Conservation (phyloP, 1,284 basidiomycete species). For the Cutaneotrichosporon cyanovorans region DNA sequence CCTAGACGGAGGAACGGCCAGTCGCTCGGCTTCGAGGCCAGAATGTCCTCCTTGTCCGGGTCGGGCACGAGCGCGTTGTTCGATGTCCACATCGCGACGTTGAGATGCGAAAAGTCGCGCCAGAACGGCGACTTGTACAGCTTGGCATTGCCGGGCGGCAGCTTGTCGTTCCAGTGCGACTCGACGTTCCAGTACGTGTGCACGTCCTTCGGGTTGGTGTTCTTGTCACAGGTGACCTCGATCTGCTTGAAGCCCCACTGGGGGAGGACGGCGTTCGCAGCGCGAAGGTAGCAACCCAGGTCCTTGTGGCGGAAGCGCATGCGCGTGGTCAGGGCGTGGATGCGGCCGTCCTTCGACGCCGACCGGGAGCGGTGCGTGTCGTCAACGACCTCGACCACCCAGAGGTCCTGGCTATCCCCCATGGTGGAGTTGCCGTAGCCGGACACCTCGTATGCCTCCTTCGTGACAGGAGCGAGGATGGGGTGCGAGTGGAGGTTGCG, state of each 20-base stretch:
- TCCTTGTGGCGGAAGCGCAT: slow-evolving; percentile 72
- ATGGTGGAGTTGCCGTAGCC: slow-evolving; percentile 82
- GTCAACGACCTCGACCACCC: slow-evolving; percentile 90
- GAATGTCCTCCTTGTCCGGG: slow-evolving; percentile 94
- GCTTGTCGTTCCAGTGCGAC: slow-evolving; percentile 85
- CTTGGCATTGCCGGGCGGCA: slow-evolving; percentile 72
- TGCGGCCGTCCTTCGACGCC: slow-evolving; percentile 55
- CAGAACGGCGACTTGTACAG: slow-evolving; percentile 87
- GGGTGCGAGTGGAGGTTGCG: slow-evolving; percentile 91
- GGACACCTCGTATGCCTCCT: slow-evolving; percentile 84
- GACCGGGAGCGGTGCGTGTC: slow-evolving; percentile 63
- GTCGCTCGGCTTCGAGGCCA: slow-evolving; percentile 83
- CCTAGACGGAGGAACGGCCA: slow-evolving; percentile 90
- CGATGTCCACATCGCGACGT: slow-evolving; percentile 99
- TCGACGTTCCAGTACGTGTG: slow-evolving; percentile 99
- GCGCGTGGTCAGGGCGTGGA: slow-evolving; percentile 85
- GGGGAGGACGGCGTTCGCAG: slow-evolving; percentile 80
- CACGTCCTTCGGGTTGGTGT: slow-evolving; percentile 70
- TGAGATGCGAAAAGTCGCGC: slow-evolving; percentile 95
- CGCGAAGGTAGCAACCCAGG: slow-evolving; percentile 80
- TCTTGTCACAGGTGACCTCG: slow-evolving; percentile 87
- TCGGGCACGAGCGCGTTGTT: slow-evolving; percentile 97
- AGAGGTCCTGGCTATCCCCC: slow-evolving; percentile 84
- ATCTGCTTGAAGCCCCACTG: slow-evolving; percentile 99
- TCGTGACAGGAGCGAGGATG: slow-evolving; percentile 79